Evolutionary conservation across 2,329 filamentous ascomycete species (phyloP).

Genomic region (Claviceps sp.): DNA sequence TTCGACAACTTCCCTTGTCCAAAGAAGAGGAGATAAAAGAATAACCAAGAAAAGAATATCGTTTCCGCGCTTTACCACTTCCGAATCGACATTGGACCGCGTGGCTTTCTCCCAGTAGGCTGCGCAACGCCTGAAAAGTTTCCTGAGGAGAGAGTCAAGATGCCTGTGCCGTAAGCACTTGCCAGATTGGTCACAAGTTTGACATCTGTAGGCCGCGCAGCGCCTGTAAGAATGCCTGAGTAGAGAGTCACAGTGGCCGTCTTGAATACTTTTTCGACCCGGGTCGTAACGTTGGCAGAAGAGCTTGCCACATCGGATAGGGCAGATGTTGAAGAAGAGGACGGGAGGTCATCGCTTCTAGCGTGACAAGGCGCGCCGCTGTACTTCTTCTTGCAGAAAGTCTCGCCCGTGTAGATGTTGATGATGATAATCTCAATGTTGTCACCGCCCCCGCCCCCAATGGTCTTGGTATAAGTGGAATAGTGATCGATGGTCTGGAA

Average conservation of each 20-base stretch:
- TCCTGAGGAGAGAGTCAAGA: slow-evolving; percentile 14
- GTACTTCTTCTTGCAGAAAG: slow-evolving; percentile 15
- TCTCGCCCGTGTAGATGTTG: slow-evolving; percentile 18
- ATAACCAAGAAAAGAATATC: background rate
- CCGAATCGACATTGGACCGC: background rate
- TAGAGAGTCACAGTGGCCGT: slow-evolving; percentile 21
- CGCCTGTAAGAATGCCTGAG: background rate
- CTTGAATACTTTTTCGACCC: slow-evolving; percentile 22
- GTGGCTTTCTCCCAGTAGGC: slow-evolving; percentile 1
- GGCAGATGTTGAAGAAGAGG: background rate
- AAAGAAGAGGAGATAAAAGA: too few relatives aligned
- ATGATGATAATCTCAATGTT: slow-evolving; percentile 20
- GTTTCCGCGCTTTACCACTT: slow-evolving; percentile 1
- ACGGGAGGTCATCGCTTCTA: background rate
- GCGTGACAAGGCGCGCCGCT: slow-evolving; percentile 15
- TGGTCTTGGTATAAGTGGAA: slow-evolving; percentile 13
- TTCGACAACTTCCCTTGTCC: too few relatives aligned
- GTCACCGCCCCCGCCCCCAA: slow-evolving; percentile 10
- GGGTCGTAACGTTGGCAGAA: slow-evolving; percentile 14
- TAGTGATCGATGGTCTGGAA: slow-evolving; percentile 8
- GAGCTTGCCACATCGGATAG: slow-evolving; percentile 12
- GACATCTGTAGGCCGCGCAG: slow-evolving; percentile 2
- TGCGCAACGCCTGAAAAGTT: background rate
- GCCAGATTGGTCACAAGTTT: slow-evolving; percentile 17
- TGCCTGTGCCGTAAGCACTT: slow-evolving; percentile 24